Evolutionary conservation across 2,329 filamentous ascomycete genomes (phyloP).

Genomic region (Fusarium ramigenum): DNA sequence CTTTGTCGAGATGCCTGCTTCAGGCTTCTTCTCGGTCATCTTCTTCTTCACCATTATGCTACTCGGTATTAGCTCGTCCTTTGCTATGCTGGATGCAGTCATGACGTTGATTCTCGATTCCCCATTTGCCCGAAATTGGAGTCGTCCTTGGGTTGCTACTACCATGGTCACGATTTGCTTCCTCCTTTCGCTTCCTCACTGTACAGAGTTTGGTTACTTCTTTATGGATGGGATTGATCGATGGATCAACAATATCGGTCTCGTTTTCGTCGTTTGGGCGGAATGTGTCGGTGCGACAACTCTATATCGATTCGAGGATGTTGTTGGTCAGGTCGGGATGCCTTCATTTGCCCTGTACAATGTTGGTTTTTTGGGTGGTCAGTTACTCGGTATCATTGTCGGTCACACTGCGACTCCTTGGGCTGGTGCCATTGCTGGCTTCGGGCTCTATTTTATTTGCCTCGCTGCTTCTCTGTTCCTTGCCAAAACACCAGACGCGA

Average conservation of each 20-base stretch:
- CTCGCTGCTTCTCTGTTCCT: neutral
- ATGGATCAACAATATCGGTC: neutral
- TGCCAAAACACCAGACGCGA: neutral
- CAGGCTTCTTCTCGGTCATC: neutral
- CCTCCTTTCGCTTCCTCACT: neutral
- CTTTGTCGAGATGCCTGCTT: neutral
- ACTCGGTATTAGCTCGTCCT: neutral
- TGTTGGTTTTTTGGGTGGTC: neutral
- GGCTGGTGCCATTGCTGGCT: neutral
- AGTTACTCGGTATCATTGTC: neutral
- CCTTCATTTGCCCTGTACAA: neutral
- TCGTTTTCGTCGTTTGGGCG: neutral
- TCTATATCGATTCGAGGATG: neutral
- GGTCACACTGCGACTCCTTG: neutral
- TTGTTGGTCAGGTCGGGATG: neutral
- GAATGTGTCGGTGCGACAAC: neutral
- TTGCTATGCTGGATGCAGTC: neutral
- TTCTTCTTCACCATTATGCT: neutral
- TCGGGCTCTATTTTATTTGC: neutral
- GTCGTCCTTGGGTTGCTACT: neutral
- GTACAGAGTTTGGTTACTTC: neutral
- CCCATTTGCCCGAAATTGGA: neutral
- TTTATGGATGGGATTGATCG: neutral
- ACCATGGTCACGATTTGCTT: neutral
- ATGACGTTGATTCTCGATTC: neutral